Base-by-base conservation (phyloP, 2,329 filamentous ascomycete genomes). In the Emmonsiellopsis sp. region DNA sequence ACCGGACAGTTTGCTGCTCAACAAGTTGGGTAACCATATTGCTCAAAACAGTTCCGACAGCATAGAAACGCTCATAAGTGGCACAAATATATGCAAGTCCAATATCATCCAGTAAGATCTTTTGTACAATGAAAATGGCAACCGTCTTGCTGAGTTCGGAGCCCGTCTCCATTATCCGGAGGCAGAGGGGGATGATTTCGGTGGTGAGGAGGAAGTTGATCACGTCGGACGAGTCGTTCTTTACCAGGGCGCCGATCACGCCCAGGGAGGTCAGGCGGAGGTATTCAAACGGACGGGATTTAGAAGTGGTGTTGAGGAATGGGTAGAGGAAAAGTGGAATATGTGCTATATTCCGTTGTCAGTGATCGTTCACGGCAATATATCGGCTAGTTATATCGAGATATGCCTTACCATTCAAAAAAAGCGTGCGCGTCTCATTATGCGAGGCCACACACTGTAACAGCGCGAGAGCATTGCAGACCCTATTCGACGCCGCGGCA, bases 1-100 rank as follows among this genome's bases (percentile, higher is more conserved):
- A 79, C 51, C 93, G 82, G 32, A 95, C 93, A 1, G 93, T 98
- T 73, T 98, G 93, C 67, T 95, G 92, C 72, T 98, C 93, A 40
- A 97, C 93, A 38, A 98, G 81, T 73, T 97, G 92, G 51, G 87
- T 90, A 54, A 98, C 93, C 93, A 98, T 98, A 68, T 97, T 98
- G 75, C 89, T 95, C 40, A 98, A 77, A 5, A 98, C 93, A 1
- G 93, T 98, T 5, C 93, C 93, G 5, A 98, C 93, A 7, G 93
- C 93, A 63, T 97, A 98, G 73, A 98, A 98, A 16, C 93, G 83
- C 76, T 98, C 93, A 65, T 98, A 98, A 0, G 93, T 98, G 59
- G 94, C 92, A 73, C 93, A 98, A 55, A 98, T 98, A 72, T 98
- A 98, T 65, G 93, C 93, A 58, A 98, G 80, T 3, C 93, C 93